These are phyloP conservation scores for Solanum medicagineum DNA, from an alignment of 257 asterid genomes.

Conservation along the genomic window DNA sequence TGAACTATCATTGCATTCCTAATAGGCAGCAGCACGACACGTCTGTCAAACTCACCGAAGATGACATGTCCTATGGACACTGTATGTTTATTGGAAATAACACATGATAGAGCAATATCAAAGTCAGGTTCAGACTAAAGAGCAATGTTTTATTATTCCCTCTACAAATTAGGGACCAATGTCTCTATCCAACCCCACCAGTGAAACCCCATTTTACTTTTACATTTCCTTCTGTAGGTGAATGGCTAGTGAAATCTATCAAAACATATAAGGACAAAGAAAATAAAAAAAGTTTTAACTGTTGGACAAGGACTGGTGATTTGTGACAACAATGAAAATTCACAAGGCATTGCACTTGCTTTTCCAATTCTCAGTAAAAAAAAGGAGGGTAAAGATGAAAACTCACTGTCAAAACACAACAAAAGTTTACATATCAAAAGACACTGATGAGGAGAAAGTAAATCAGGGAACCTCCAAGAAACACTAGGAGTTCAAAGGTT, in stretches of 20 bases:
- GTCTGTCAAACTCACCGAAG: neutral
- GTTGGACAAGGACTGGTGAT: slow-evolving; percentile 27
- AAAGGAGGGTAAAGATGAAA: neutral
- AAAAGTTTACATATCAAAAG: neutral
- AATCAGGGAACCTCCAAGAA: neutral
- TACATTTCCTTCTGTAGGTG: slow-evolving; percentile 1
- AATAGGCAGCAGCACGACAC: neutral
- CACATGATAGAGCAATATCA: neutral
- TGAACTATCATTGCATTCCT: neutral
- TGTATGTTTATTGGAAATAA: neutral
- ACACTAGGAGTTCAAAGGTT: neutral
- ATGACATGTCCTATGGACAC: neutral
- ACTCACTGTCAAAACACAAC: neutral
- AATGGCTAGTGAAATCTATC: slow-evolving; percentile 25
- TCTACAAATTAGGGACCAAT: slow-evolving; percentile 8
- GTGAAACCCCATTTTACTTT: slow-evolving; percentile 8
- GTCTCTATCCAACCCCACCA: slow-evolving; percentile 37
- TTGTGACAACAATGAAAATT: slow-evolving; percentile 12
- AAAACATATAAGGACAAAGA: slow-evolving; percentile 17
- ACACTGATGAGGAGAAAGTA: neutral
- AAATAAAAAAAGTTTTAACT: slow-evolving; percentile 10
- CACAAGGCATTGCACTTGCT: neutral
- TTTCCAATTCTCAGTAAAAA: slow-evolving; percentile 2
- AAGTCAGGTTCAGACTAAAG: neutral
- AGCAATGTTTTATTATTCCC: neutral